These are phyloP conservation scores for Lactarius quietus DNA, from an alignment of 768 basidiomycete genomes.

Conservation along the genomic window DNA sequence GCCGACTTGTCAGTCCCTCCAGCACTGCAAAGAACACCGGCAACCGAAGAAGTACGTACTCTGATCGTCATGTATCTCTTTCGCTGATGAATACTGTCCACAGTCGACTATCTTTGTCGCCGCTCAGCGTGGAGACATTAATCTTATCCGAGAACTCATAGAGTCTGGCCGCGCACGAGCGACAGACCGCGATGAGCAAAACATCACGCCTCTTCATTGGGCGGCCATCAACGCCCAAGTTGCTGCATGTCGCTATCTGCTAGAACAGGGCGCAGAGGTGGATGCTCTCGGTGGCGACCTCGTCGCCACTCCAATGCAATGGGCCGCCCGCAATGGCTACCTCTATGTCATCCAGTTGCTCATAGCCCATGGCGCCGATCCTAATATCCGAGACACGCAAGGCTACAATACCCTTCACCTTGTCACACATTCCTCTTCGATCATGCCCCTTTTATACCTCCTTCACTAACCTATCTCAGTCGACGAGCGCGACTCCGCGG, in stretches of 20 bases:
- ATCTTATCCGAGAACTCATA: constrained; percentile 58
- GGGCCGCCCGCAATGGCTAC: constrained; percentile 97
- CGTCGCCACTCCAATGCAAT: constrained; percentile 92
- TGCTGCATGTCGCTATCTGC: constrained; percentile 78
- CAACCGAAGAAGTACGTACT: constrained; percentile 10
- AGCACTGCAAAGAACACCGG: neutral
- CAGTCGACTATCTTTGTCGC: constrained; percentile 75
- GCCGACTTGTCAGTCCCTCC: constrained; percentile 39
- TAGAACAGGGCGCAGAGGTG: constrained; percentile 92
- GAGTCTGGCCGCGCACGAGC: constrained; percentile 67
- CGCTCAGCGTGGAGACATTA: constrained; percentile 82
- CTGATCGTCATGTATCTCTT: neutral
- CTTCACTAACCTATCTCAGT: constrained; percentile 92
- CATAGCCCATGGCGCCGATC: constrained; percentile 86
- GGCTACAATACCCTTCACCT: constrained; percentile 96
- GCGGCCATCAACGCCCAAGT: constrained; percentile 96
- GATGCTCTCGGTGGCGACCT: constrained; percentile 95
- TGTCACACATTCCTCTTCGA: constrained; percentile 88
- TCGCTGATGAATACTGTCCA: neutral
- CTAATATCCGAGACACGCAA: constrained; percentile 85
- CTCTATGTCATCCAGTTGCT: constrained; percentile 93
- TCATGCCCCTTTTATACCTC: constrained; percentile 91
- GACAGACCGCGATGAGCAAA: constrained; percentile 81
- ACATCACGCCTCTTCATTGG: constrained; percentile 97
- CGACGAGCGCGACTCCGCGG: constrained; percentile 85